Evolutionary conservation across 2,329 filamentous ascomycete genomes (phyloP).

Genomic region (Corinectria fuckeliana): DNA sequence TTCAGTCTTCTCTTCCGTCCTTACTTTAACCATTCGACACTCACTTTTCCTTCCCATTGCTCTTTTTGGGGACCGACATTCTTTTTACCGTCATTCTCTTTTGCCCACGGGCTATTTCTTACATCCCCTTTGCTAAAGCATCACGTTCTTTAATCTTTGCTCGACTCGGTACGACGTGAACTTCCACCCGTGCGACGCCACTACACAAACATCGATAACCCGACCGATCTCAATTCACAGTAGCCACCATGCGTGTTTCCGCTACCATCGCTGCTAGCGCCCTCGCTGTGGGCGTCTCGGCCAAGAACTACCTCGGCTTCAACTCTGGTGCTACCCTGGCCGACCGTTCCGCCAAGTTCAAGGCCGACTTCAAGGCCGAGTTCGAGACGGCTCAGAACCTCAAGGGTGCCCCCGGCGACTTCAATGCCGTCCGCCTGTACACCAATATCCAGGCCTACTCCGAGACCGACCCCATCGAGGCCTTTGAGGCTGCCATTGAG

Average conservation of each 20-base stretch:
- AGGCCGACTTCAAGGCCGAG: conserved; percentile 56
- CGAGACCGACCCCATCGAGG: conserved; percentile 79
- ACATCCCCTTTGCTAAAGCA: conserved; percentile 21
- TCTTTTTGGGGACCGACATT: conserved; percentile 29
- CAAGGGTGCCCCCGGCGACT: conserved; percentile 54
- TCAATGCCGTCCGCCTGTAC: conserved; percentile 68
- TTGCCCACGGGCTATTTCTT: conserved; percentile 26
- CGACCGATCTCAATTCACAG: conserved; percentile 15
- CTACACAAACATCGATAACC: conserved; percentile 16
- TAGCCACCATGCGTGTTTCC: conserved; percentile 50
- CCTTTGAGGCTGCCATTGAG: conserved; percentile 73
- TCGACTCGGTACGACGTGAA: conserved; percentile 21
- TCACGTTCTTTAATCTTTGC: conserved; percentile 29
- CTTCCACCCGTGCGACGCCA: conserved; percentile 22
- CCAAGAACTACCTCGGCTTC: conserved; percentile 60
- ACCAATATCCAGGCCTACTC: conserved; percentile 71
- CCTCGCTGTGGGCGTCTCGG: conserved; percentile 49
- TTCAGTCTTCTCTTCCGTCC: conserved; percentile 8
- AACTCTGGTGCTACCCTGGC: conserved; percentile 57
- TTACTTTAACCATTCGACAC: neutral
- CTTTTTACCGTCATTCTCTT: conserved; percentile 36
- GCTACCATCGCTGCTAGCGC: conserved; percentile 46
- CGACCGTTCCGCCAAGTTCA: conserved; percentile 59
- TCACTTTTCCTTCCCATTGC: conserved; percentile 15
- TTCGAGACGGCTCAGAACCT: conserved; percentile 50